Conservation (phyloP, 2,329 filamentous ascomycete genomes). For the Ramularia endophylla region DNA sequence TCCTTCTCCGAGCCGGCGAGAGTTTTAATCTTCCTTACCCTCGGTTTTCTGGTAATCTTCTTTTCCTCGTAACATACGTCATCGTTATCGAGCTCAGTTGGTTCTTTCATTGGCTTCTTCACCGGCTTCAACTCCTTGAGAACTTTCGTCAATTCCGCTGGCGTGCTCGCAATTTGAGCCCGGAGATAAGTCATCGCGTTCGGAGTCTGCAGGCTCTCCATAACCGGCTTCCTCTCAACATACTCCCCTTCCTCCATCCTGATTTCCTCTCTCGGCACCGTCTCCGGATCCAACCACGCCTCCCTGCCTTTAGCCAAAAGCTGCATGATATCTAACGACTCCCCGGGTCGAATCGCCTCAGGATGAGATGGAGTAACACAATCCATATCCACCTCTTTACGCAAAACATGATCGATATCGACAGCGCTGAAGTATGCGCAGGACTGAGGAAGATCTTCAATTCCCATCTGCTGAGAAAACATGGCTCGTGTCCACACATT, state of each 20-base stretch:
- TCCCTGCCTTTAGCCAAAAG: conserved; percentile 66
- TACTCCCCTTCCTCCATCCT: conserved; percentile 60
- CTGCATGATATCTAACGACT: conserved; percentile 75
- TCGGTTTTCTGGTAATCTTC: no score
- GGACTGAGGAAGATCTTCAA: conserved; percentile 86
- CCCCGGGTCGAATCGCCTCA: conserved; percentile 71
- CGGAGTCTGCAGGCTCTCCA: conserved; percentile 55
- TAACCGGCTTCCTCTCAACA: conserved; percentile 66
- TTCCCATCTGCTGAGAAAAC: conserved; percentile 95
- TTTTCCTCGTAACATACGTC: no score
- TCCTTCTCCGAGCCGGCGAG: no score
- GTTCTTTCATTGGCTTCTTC: conserved; percentile 1
- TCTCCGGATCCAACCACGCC: conserved; percentile 62
- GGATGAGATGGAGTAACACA: conserved; percentile 87
- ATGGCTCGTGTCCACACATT: conserved; percentile 97
- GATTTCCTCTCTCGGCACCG: conserved; percentile 54
- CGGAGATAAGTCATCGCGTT: conserved; percentile 55
- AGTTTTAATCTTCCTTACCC: no score
- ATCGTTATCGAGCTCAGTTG: no score
- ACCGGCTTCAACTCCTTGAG: conserved; percentile 15
- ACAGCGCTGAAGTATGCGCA: conserved; percentile 96
- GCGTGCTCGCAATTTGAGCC: conserved; percentile 73
- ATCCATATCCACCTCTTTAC: conserved; percentile 98
- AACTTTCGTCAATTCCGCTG: conserved; percentile 57
- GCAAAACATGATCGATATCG: conserved; percentile 90